Conservation (phyloP, 75 land plant species). For the Ceratopteris richardii region DNA sequence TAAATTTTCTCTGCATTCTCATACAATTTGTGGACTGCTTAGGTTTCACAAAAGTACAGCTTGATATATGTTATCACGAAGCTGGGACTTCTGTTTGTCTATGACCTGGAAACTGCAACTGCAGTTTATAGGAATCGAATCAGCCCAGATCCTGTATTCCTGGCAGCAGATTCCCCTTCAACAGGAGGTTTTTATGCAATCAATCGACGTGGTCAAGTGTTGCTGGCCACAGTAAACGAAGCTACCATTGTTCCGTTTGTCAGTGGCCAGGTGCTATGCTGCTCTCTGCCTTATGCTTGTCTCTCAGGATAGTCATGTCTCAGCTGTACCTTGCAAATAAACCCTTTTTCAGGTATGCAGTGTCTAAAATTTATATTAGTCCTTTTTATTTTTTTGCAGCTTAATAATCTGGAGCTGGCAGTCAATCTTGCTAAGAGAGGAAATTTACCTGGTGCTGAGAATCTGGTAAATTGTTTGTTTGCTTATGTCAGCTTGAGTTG, state of each 20-base stretch:
- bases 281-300: neutral
- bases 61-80: constrained; percentile 94
- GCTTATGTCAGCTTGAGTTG: neutral
- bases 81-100: constrained; percentile 96
- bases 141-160: constrained; percentile 96
- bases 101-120: constrained; percentile 91
- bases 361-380: neutral
- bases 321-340: no score
- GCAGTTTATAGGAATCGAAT: constrained; percentile 96
- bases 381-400: constrained; percentile 30
- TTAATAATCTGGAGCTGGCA: constrained; percentile 95
- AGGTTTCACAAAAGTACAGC: constrained; percentile 85
- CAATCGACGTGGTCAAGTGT: constrained; percentile 91
- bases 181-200: constrained; percentile 92
- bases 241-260: constrained; percentile 90
- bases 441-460: constrained; percentile 97
- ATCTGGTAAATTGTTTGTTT: constrained; percentile 49
- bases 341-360: no score
- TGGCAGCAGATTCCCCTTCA: constrained; percentile 80
- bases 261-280: constrained; percentile 62
- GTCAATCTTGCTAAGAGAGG: constrained; percentile 97
- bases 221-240: constrained; percentile 97
- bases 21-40: constrained; percentile 9
- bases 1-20: constrained; percentile 1
- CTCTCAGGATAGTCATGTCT: no score